Conservation (phyloP, 192 early-diverging fungal genomes). For the Oehlia diaphana region DNA sequence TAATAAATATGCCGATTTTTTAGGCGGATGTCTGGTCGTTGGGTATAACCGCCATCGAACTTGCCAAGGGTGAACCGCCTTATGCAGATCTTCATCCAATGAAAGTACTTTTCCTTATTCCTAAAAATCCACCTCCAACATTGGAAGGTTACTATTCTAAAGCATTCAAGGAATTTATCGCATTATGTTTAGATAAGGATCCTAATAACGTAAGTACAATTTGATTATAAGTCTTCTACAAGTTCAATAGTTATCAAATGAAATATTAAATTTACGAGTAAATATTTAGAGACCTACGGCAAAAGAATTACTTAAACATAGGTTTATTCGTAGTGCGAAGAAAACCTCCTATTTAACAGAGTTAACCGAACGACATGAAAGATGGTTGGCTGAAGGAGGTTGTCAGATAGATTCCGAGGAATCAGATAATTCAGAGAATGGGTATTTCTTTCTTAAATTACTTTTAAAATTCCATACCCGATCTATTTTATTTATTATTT, state of each 20-base stretch:
- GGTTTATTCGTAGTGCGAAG: conserved; percentile 82
- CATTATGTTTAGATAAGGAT: conserved; percentile 84
- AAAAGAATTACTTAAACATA: conserved; percentile 84
- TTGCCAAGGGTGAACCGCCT: conserved; percentile 92
- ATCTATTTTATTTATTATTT: background rate
- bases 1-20: background rate
- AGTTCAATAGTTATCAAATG: background rate
- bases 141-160: conserved; percentile 77
- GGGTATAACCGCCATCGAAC: conserved; percentile 96
- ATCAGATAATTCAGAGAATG: conserved; percentile 32
- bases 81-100: conserved; percentile 93
- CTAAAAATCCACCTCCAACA: conserved; percentile 83
- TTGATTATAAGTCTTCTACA: background rate
- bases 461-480: background rate
- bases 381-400: conserved; percentile 64
- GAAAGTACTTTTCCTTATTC: conserved; percentile 93
- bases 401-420: conserved; percentile 44
- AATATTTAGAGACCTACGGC: conserved; percentile 76
- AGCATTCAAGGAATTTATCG: conserved; percentile 88
- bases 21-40: conserved; percentile 97
- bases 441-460: background rate
- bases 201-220: conserved; percentile 60
- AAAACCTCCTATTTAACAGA: conserved; percentile 85
- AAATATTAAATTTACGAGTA: background rate
- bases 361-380: conserved; percentile 80